phyloP scores from a whole-genome alignment of 257 asterid genomes.

The Ophiorrhiza pumila region DNA sequence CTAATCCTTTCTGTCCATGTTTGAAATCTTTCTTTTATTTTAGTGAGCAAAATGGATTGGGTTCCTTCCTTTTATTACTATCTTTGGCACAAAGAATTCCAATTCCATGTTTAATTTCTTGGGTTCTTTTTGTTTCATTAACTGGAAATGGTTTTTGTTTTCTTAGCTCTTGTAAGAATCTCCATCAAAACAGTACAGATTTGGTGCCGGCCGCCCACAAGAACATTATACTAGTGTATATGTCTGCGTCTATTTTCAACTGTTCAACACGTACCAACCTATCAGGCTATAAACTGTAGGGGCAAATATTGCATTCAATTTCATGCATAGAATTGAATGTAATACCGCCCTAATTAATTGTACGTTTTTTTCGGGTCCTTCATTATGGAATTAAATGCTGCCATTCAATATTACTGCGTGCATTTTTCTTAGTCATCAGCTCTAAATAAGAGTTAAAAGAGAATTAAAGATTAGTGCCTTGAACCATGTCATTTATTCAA shows the following conservation, averaged over 20 bases:
- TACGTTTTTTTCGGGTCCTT: background rate
- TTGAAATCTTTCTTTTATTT: background rate
- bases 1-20: no score
- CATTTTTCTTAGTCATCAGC: background rate
- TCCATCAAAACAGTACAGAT: background rate
- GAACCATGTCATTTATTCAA: no score
- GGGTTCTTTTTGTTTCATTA: background rate
- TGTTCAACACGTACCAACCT: no score
- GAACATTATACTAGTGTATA: background rate
- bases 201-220: constrained; percentile 15
- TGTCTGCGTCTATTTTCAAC: no score
- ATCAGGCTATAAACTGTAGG: background rate
- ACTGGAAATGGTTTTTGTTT: background rate
- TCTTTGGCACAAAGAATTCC: no score
- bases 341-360: background rate
- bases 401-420: background rate
- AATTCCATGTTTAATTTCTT: background rate
- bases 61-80: no score
- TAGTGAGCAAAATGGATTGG: background rate
- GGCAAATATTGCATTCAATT: constrained; percentile 1
- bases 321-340: background rate
- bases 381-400: background rate
- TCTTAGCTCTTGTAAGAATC: background rate
- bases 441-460: background rate
- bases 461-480: background rate